Conservation (phyloP, 2,329 filamentous ascomycete genomes). For the Phaeosphaeria sp. region DNA sequence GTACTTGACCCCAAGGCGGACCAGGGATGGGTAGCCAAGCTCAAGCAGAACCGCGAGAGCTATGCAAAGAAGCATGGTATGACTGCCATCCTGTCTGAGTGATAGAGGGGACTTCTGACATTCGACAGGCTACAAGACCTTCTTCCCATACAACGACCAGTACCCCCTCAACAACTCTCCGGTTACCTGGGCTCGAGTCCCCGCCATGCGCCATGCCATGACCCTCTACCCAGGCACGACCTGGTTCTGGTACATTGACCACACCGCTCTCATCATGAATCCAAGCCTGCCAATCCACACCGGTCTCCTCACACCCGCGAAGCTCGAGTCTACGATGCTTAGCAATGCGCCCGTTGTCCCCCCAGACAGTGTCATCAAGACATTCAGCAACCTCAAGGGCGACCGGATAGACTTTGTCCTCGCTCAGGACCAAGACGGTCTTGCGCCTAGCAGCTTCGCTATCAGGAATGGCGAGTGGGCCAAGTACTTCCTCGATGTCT, state of each 20-base stretch:
- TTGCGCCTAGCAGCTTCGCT: constrained; percentile 79
- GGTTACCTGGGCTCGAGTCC: constrained; percentile 76
- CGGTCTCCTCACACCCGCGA: constrained; percentile 71
- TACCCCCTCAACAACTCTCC: constrained; percentile 71
- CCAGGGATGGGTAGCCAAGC: constrained; percentile 71
- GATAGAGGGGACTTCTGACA: constrained; percentile 8
- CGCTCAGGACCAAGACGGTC: constrained; percentile 81
- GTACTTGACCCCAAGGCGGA: constrained; percentile 75
- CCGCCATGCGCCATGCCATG: constrained; percentile 88
- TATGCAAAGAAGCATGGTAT: constrained; percentile 88
- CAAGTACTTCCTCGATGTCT: constrained; percentile 89
- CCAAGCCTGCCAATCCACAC: constrained; percentile 72
- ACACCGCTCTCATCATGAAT: constrained; percentile 89
- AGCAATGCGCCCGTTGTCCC: constrained; percentile 87
- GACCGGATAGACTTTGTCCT: constrained; percentile 81
- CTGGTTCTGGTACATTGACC: constrained; percentile 88
- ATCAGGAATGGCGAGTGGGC: constrained; percentile 87
- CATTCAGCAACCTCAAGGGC: constrained; percentile 80
- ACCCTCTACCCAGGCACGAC: constrained; percentile 76
- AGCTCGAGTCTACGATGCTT: constrained; percentile 80
- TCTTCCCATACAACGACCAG: constrained; percentile 78
- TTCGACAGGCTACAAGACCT: constrained; percentile 77
- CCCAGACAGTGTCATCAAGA: constrained; percentile 96
- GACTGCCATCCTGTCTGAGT: not conserved
- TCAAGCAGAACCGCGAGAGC: constrained; percentile 81